Percentiles rank a stretch among this genome's conserved stretches.
Conservation (phyloP, 768 basidiomycete genomes). For the Agrocybe chaxingu region DNA sequence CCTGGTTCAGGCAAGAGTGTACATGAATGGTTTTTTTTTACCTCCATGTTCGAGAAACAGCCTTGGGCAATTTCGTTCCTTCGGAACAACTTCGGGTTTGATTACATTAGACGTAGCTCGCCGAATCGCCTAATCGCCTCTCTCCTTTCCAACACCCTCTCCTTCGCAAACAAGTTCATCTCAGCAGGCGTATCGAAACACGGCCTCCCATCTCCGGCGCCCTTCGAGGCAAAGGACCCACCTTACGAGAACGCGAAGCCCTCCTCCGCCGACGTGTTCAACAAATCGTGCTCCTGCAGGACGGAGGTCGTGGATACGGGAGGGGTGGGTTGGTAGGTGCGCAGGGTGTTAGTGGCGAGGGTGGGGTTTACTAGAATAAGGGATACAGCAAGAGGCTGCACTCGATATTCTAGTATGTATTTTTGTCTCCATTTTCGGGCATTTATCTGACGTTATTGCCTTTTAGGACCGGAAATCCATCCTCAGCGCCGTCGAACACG, state of each 20-base stretch:
- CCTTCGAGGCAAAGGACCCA: conserved; percentile 33
- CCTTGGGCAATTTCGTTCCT: conserved; percentile 88
- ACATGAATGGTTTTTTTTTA: conserved; percentile 90
- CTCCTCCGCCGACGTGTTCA: conserved; percentile 82
- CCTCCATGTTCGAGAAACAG: conserved; percentile 85
- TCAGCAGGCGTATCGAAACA: too few species aligned
- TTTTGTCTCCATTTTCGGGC: neutral
- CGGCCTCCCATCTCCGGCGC: conserved; percentile 25
- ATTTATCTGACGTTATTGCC: conserved; percentile 5
- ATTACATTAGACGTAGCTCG: conserved; percentile 91
- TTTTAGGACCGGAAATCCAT: conserved; percentile 71
- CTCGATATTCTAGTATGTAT: conserved; percentile 72
- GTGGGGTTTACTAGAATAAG: conserved; percentile 53
- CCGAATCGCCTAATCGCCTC: conserved; percentile 61
- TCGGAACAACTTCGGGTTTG: conserved; percentile 65
- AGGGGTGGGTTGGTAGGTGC: conserved; percentile 29
- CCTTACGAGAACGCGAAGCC: conserved; percentile 75
- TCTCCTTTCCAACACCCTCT: conserved; percentile 84
- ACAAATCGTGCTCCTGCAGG: conserved; percentile 77
- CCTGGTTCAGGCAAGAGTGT: conserved; percentile 58
- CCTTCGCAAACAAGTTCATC: conserved; percentile 83
- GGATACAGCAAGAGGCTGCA: conserved; percentile 73
- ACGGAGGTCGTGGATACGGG: conserved; percentile 53
- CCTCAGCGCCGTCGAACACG: conserved; percentile 82
- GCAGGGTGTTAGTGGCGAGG: conserved; percentile 11